Conservation (phyloP, 305 asterid genomes). For the Petunia hybrid region DNA sequence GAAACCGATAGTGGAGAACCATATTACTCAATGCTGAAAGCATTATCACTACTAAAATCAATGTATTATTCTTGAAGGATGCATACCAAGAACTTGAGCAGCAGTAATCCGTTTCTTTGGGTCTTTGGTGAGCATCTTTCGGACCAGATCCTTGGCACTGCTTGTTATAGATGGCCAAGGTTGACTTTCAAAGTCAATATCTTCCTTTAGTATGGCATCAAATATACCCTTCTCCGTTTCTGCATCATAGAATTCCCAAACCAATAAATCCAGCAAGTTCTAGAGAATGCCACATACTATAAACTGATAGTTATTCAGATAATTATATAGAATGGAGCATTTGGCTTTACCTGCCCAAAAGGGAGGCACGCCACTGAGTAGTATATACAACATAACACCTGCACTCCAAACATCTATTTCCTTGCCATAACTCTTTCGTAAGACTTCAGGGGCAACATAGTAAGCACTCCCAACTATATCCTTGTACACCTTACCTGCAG, state of each 20-base stretch:
- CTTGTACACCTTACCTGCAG: constrained; percentile 70
- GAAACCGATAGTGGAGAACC: background rate
- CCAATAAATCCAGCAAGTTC: background rate
- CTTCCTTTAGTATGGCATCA: constrained; percentile 69
- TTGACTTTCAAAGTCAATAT: constrained; percentile 66
- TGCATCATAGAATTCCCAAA: constrained; percentile 38
- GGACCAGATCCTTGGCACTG: constrained; percentile 83
- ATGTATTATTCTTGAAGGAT: background rate
- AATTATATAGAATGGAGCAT: background rate
- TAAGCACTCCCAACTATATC: constrained; percentile 90
- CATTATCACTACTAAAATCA: background rate
- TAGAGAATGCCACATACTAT: constrained; percentile 14
- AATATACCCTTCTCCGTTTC: constrained; percentile 81
- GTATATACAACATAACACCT: constrained; percentile 82
- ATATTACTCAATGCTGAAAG: background rate
- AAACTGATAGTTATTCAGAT: background rate
- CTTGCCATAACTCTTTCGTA: constrained; percentile 70
- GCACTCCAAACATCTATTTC: constrained; percentile 88
- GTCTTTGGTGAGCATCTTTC: constrained; percentile 74
- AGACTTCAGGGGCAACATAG: constrained; percentile 83
- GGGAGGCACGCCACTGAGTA: constrained; percentile 86
- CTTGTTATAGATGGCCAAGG: constrained; percentile 88
- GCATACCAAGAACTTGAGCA: constrained; percentile 83
- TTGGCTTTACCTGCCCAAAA: constrained; percentile 78
- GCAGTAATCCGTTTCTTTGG: constrained; percentile 79